Conservation (phyloP, 306 rosid species). For the Erythrophleum fordii region DNA sequence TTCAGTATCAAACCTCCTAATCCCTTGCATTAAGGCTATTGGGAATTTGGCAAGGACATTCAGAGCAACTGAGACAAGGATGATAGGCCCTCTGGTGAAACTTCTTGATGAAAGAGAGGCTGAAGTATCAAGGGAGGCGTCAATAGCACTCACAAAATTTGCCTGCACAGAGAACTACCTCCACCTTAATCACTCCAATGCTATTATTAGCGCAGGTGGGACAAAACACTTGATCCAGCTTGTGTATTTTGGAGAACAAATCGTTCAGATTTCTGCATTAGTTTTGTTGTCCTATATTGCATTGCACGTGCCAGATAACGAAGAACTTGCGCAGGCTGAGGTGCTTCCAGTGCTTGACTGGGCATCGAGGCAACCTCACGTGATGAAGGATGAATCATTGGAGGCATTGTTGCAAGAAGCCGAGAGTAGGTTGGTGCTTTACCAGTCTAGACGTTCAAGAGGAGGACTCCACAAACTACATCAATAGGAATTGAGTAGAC, state of each 20-base stretch:
- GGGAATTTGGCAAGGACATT: too few species aligned
- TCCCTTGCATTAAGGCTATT: too few species aligned
- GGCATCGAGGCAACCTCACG: conserved; percentile 72
- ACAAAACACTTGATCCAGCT: conserved; percentile 72
- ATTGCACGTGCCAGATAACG: conserved; percentile 78
- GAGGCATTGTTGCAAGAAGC: conserved; percentile 65
- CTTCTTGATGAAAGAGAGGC: too few species aligned
- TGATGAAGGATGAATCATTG: conserved; percentile 57
- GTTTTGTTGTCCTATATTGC: conserved; percentile 70
- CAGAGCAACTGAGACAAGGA: too few species aligned
- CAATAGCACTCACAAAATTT: too few species aligned
- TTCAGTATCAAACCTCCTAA: too few species aligned
- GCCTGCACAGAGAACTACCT: too few species aligned
- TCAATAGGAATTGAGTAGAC: conserved; percentile 46
- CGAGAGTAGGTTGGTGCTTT: conserved; percentile 71
- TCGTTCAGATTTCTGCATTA: conserved; percentile 64
- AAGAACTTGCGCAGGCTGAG: conserved; percentile 76
- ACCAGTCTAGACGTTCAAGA: conserved; percentile 81
- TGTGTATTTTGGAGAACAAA: conserved; percentile 72
- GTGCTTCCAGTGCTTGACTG: conserved; percentile 69
- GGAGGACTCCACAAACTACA: conserved; percentile 59
- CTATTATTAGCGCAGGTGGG: conserved; percentile 70
- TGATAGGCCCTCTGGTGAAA: too few species aligned
- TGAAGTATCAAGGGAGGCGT: too few species aligned
- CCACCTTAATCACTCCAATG: conserved; percentile 78